Base-by-base conservation (phyloP, 2,329 filamentous ascomycete species). In the Pleoardoris graminearum region DNA sequence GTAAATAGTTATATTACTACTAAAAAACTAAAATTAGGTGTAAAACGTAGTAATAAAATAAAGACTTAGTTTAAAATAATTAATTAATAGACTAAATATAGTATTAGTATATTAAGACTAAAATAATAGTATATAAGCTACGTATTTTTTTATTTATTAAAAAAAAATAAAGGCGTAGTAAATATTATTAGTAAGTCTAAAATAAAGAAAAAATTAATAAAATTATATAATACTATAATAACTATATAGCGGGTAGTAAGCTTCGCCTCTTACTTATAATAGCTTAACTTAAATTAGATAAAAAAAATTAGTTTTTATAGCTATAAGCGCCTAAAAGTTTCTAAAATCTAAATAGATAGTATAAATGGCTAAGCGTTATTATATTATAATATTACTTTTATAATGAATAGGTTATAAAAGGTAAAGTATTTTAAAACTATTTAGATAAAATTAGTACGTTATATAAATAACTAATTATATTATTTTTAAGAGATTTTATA, bases 331-430 rank as follows among this genome's bases (percentile, higher is more conserved):
- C 33, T 36, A 16, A 16, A 36, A 50, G 39, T 22, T 23, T n/a
- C 33, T 23, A 35, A 32, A 29, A 14, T 23, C 29, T n/a, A n/a
- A n/a, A n/a, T 47, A 16, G 33, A 21, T 12, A n/a, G 39, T 7
- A 41, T 42, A 41, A 22, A 42, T 14, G 30, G 46, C 37, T 49
- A 10, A 42, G 33, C 42, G 21, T 35, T 16, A 48, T 50, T 55
- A 33, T 48, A 55, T 42, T 54, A 21, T 25, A 38, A 54, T 38
- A 43, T 57, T 54, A 57, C 51, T 51, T 37, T 35, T 35, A 51
- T 41, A 19, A 17, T 36, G 32, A 48, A 56, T 37, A 33, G 42
- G 3, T 56, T 23, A 56, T 50, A 25, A 47, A 41, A 56, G 46
- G 50, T 43, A 43, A 43, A 45, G 47, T 21, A 37, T 48, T 22